Percentiles rank a stretch among this genome's conserved stretches.
phyloP scores from a whole-genome alignment of 371 early-diverging fungal species.

The Haplosporangium sp. region DNA sequence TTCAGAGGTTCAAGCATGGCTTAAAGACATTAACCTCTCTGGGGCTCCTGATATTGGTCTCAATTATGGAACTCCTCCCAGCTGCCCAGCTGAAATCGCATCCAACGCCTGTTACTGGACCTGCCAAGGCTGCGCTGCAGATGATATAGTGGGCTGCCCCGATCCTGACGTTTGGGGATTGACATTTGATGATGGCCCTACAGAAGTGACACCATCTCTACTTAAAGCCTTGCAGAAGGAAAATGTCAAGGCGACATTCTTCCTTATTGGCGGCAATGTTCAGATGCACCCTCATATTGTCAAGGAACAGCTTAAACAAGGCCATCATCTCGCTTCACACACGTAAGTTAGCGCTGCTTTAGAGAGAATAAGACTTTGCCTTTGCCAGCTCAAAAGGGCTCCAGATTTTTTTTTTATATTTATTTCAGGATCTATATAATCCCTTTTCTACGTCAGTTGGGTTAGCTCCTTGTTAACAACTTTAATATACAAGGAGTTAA shows the following conservation, averaged over 20 bases:
- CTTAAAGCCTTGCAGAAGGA: constrained; percentile 60
- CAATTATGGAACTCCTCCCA: constrained; percentile 34
- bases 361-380: not conserved
- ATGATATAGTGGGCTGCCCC: constrained; percentile 54
- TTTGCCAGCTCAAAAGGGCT: not conserved
- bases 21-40: constrained; percentile 35
- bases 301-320: constrained; percentile 20
- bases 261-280: constrained; percentile 67
- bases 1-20: constrained; percentile 33
- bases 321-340: constrained; percentile 47
- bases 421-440: not conserved
- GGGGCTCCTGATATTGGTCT: constrained; percentile 18
- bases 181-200: constrained; percentile 57
- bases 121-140: constrained; percentile 38
- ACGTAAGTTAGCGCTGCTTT: constrained; percentile 35
- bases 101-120: constrained; percentile 45
- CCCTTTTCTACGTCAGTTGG: not conserved
- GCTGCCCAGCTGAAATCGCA: constrained; percentile 15
- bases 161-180: constrained; percentile 43
- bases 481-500: not conserved
- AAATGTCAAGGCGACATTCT: constrained; percentile 74
- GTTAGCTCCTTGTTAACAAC: not conserved
- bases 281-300: constrained; percentile 59
- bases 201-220: constrained; percentile 57
- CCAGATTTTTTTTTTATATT: not conserved